These are phyloP conservation scores for Geosmithia morbida DNA, from an alignment of 2,329 filamentous ascomycete genomes.

Conservation along the genomic window DNA sequence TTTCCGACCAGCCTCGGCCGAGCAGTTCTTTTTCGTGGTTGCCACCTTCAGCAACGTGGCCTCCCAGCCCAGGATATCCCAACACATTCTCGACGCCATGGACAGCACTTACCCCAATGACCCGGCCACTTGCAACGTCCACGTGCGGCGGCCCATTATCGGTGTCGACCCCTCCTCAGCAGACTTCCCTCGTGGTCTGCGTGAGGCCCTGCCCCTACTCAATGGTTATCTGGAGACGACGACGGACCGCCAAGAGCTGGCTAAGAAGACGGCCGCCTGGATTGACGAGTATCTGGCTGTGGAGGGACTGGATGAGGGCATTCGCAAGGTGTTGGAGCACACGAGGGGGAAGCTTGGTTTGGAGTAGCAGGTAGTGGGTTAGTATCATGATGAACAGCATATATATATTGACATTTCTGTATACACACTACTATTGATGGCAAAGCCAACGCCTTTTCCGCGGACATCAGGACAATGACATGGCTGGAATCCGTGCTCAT, in stretches of 20 bases:
- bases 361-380: background rate
- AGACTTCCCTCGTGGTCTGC: conserved; percentile 60
- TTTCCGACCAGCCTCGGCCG: conserved; percentile 49
- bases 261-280: conserved; percentile 36
- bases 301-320: conserved; percentile 37
- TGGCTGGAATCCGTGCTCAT: no score
- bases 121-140: conserved; percentile 53
- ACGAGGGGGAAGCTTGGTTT: conserved; percentile 18
- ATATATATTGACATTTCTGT: no score
- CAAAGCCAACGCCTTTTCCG: no score
- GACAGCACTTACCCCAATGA: conserved; percentile 42
- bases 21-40: conserved; percentile 71
- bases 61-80: conserved; percentile 50
- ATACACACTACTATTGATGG: no score
- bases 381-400: no score
- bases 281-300: conserved; percentile 34
- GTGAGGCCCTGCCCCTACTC: conserved; percentile 48
- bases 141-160: conserved; percentile 55
- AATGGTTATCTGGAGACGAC: conserved; percentile 31
- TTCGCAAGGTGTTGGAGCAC: conserved; percentile 39
- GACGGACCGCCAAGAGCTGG: conserved; percentile 28
- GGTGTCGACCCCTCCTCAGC: conserved; percentile 48
- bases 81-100: conserved; percentile 59
- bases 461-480: no score
- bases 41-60: conserved; percentile 52